These are phyloP conservation scores for Tulasnella sp. DNA, from an alignment of 768 basidiomycete genomes.

Conservation along the genomic window DNA sequence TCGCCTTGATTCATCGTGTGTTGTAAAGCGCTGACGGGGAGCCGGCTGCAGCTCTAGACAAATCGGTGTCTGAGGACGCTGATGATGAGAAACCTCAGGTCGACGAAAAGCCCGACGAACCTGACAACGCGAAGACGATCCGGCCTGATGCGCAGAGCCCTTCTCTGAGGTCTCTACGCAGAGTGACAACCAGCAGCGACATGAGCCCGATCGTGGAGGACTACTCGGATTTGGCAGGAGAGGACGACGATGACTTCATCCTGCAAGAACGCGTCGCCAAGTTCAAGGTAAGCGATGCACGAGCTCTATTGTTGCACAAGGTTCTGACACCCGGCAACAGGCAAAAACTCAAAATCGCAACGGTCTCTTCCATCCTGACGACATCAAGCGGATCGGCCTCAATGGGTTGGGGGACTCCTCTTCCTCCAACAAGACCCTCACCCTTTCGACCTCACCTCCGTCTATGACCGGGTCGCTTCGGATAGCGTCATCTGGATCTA, in stretches of 20 bases:
- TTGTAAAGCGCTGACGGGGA: not conserved
- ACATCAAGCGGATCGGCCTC: slow-evolving; percentile 75
- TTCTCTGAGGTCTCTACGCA: slow-evolving; percentile 24
- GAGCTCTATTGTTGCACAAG: not conserved
- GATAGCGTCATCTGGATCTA: slow-evolving; percentile 58
- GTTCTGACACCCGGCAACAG: slow-evolving; percentile 43
- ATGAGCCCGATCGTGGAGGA: slow-evolving; percentile 81
- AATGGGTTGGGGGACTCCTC: slow-evolving; percentile 20
- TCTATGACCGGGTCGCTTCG: slow-evolving; percentile 59
- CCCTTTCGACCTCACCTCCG: slow-evolving; percentile 56
- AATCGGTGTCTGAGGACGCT: slow-evolving; percentile 58
- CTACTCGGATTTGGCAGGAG: slow-evolving; percentile 84
- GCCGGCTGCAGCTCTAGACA: slow-evolving; percentile 59
- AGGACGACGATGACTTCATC: slow-evolving; percentile 66
- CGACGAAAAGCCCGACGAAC: slow-evolving; percentile 61
- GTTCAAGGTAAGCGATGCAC: slow-evolving; percentile 62
- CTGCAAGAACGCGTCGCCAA: slow-evolving; percentile 80
- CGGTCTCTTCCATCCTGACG: slow-evolving; percentile 85
- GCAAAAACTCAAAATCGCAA: slow-evolving; percentile 72
- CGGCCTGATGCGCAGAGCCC: slow-evolving; percentile 71
- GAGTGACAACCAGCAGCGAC: slow-evolving; percentile 46
- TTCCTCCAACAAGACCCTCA: slow-evolving; percentile 41
- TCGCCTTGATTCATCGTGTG: not conserved
- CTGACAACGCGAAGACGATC: slow-evolving; percentile 82
- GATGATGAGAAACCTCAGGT: slow-evolving; percentile 59